Percentiles rank a stretch among this genome's conserved stretches.
phyloP scores from a whole-genome alignment of 2,329 filamentous ascomycete species.

The Blastomyces percursus region DNA sequence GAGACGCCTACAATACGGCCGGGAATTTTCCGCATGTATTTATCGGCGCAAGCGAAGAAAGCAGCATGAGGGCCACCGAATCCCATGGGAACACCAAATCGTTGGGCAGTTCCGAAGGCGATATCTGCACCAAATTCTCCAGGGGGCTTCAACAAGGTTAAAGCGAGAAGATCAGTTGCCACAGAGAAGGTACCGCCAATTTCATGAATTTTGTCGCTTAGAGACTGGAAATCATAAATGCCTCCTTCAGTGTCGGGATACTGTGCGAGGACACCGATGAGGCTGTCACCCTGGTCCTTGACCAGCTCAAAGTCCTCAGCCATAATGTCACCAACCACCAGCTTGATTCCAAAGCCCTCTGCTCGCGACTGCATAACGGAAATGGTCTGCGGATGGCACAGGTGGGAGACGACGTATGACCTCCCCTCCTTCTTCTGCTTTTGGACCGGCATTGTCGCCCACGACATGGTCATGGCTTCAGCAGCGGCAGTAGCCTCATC shows the following conservation, averaged over 20 bases:
- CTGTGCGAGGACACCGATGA: slow-evolving; percentile 86
- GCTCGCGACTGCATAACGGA: slow-evolving; percentile 75
- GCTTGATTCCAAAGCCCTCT: slow-evolving; percentile 78
- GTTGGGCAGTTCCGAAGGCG: slow-evolving; percentile 83
- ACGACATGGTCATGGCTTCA: slow-evolving; percentile 88
- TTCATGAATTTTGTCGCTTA: slow-evolving; percentile 68
- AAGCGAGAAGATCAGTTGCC: slow-evolving; percentile 76
- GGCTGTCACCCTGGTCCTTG: slow-evolving; percentile 62
- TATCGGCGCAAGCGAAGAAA: slow-evolving; percentile 85
- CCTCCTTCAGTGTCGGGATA: slow-evolving; percentile 85
- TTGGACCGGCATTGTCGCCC: slow-evolving; percentile 61
- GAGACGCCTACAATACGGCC: slow-evolving; percentile 84
- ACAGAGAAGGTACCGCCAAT: slow-evolving; percentile 71
- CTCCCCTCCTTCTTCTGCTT: slow-evolving; percentile 65
- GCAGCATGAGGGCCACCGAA: slow-evolving; percentile 92
- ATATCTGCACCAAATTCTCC: slow-evolving; percentile 94
- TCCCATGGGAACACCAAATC: slow-evolving; percentile 83
- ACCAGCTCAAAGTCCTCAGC: slow-evolving; percentile 54
- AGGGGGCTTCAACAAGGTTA: slow-evolving; percentile 78
- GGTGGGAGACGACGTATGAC: slow-evolving; percentile 71
- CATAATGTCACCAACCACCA: slow-evolving; percentile 62
- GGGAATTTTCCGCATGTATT: slow-evolving; percentile 89
- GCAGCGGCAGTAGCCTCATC: slow-evolving; percentile 88
- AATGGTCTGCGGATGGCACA: slow-evolving; percentile 76
- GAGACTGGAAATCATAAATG: slow-evolving; percentile 59